Percentiles rank a stretch among this genome's conserved stretches.
Evolutionary conservation across 2,329 filamentous ascomycete species (phyloP).

Genomic region (Decorospora gaudefroyi): DNA sequence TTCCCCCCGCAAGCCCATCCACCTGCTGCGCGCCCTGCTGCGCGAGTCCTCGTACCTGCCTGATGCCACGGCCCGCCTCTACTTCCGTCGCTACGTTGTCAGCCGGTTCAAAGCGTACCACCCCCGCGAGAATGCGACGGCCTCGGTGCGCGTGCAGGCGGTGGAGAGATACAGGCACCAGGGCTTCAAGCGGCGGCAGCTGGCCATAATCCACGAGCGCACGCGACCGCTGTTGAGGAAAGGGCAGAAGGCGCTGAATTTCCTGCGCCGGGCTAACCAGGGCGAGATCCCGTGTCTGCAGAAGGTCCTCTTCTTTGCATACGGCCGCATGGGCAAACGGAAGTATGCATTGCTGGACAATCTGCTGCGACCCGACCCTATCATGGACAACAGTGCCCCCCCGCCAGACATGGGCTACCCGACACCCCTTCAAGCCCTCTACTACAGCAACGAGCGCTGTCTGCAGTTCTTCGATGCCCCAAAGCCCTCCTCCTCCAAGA

Average conservation of each 20-base stretch:
- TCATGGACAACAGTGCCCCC: constrained; percentile 9
- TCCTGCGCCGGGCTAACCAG: constrained; percentile 59
- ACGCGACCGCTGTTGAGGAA: constrained; percentile 27
- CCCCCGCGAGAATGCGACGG: constrained; percentile 31
- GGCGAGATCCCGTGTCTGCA: constrained; percentile 58
- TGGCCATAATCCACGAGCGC: constrained; percentile 31
- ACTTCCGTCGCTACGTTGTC: constrained; percentile 56
- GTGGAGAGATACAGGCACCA: constrained; percentile 26
- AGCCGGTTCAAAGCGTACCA: constrained; percentile 55
- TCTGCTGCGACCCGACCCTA: constrained; percentile 32
- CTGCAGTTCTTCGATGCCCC: constrained; percentile 43
- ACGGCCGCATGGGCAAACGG: constrained; percentile 61
- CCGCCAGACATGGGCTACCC: neutral
- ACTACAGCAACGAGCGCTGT: constrained; percentile 38
- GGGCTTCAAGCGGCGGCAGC: constrained; percentile 28
- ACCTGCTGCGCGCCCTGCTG: constrained; percentile 61
- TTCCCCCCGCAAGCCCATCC: constrained; percentile 39
- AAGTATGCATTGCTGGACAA: constrained; percentile 52
- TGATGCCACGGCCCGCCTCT: constrained; percentile 58
- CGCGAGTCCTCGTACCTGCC: constrained; percentile 65
- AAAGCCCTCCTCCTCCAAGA: constrained; percentile 16
- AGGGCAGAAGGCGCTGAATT: constrained; percentile 48
- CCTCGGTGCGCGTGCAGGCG: constrained; percentile 20
- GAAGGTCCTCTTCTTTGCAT: constrained; percentile 59
- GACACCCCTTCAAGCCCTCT: constrained; percentile 44